Evolutionary conservation across 164 flowering plant genomes (phyloP).

Genomic region (Paratinospora sagittata): DNA sequence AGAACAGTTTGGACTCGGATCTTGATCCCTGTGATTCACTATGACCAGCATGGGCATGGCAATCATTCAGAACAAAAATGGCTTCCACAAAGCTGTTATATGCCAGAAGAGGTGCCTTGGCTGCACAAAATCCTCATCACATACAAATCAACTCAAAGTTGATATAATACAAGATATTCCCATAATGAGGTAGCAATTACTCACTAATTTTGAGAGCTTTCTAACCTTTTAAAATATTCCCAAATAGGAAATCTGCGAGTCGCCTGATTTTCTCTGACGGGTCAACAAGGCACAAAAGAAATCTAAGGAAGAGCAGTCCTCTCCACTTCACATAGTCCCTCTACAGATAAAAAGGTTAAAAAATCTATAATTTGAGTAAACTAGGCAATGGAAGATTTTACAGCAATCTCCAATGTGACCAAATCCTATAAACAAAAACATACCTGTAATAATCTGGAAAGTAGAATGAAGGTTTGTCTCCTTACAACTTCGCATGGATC

Average conservation of each 20-base stretch:
- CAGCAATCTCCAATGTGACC: not conserved
- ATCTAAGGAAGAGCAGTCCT: conserved; percentile 87
- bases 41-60: conserved; percentile 57
- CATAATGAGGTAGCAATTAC: not conserved
- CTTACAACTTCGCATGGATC: conserved; percentile 98
- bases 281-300: conserved; percentile 86
- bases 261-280: conserved; percentile 86
- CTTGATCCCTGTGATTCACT: conserved; percentile 39
- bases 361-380: not conserved
- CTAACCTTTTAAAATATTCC: conserved; percentile 81
- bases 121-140: conserved; percentile 36
- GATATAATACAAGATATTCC: too few species aligned
- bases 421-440: conserved; percentile 7
- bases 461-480: conserved; percentile 87
- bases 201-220: not conserved
- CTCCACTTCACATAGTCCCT: conserved; percentile 99
- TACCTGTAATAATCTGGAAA: conserved; percentile 88
- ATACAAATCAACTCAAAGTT: conserved; percentile 11
- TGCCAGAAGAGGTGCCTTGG: conserved; percentile 94
- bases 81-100: conserved; percentile 99
- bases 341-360: conserved; percentile 37
- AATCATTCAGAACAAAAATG: conserved; percentile 81
- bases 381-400: not conserved
- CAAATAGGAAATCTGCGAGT: conserved; percentile 88
- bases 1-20: conserved; percentile 47